Evolutionary conservation across 176 grass and related monocot genomes (phyloP).

Genomic region (Juncus inflexus): DNA sequence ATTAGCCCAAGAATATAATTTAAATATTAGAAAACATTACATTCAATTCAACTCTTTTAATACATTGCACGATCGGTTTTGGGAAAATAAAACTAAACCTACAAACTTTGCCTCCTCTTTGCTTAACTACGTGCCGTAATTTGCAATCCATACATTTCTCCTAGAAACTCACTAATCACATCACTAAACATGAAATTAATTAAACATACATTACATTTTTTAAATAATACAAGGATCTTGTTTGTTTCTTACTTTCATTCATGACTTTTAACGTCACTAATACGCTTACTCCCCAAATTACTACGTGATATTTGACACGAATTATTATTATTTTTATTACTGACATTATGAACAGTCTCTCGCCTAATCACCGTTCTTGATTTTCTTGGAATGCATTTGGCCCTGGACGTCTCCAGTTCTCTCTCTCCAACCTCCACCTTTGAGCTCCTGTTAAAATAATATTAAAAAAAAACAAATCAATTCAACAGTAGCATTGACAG

Average conservation of each 20-base stretch:
- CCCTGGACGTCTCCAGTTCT: slow-evolving; percentile 30
- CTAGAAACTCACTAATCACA: slow-evolving; percentile 2
- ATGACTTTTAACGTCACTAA: slow-evolving; percentile 16
- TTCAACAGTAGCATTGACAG: not conserved
- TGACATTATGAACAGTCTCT: not conserved
- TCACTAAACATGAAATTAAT: not conserved
- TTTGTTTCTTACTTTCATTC: not conserved
- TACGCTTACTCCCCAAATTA: slow-evolving; percentile 32
- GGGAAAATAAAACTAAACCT: slow-evolving; percentile 1
- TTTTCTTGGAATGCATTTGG: slow-evolving; percentile 42
- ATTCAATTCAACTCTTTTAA: not conserved
- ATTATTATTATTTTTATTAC: not conserved
- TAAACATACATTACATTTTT: too few relatives aligned
- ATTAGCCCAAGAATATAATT: not conserved
- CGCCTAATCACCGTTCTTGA: slow-evolving; percentile 8
- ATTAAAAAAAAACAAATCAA: not conserved
- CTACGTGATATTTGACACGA: slow-evolving; percentile 33
- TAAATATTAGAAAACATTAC: too few relatives aligned
- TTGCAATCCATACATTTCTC: slow-evolving; percentile 19
- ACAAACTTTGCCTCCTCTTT: too few relatives aligned
- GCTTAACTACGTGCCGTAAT: slow-evolving; percentile 30
- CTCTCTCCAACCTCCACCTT: slow-evolving; percentile 27
- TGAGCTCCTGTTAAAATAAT: slow-evolving; percentile 23
- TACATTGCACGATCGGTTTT: slow-evolving; percentile 19
- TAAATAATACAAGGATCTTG: too few relatives aligned